Percentiles rank a stretch among this genome's conserved stretches.
Evolutionary conservation across 305 asterid species (phyloP).

Genomic region (Solanum chacoense): DNA sequence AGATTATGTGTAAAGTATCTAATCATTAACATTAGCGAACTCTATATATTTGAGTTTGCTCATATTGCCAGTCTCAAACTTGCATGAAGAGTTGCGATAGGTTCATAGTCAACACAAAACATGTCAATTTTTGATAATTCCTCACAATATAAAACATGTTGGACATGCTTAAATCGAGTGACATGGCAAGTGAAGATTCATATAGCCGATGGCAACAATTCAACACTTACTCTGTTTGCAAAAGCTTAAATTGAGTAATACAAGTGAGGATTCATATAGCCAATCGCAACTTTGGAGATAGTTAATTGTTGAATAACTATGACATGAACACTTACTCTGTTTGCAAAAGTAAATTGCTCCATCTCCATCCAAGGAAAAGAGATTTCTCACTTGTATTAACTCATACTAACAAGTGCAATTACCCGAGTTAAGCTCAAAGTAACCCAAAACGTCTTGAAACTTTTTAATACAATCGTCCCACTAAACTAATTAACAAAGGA

Average conservation of each 20-base stretch:
- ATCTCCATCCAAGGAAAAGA: background rate
- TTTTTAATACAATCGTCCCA: background rate
- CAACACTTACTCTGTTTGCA: background rate
- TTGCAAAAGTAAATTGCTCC: background rate
- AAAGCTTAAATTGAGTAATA: background rate
- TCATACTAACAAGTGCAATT: background rate
- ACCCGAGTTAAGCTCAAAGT: background rate
- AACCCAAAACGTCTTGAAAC: background rate
- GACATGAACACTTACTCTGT: background rate
- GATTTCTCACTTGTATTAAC: background rate
- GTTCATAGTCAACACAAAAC: background rate
- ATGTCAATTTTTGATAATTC: background rate
- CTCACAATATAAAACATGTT: background rate
- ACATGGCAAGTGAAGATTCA: background rate
- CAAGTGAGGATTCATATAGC: too few species aligned
- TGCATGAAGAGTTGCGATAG: background rate
- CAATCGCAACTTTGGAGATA: too few species aligned
- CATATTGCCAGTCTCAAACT: background rate
- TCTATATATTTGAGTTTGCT: background rate
- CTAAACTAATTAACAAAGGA: background rate
- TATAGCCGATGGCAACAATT: background rate
- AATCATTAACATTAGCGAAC: background rate
- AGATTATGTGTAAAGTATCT: background rate
- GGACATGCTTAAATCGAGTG: background rate
- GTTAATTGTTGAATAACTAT: too few species aligned